Evolutionary conservation across 73 alveolate species (phyloP), one percentile per base, ranked within the genome.

Genomic region (Paramecium sonneborni): DNA sequence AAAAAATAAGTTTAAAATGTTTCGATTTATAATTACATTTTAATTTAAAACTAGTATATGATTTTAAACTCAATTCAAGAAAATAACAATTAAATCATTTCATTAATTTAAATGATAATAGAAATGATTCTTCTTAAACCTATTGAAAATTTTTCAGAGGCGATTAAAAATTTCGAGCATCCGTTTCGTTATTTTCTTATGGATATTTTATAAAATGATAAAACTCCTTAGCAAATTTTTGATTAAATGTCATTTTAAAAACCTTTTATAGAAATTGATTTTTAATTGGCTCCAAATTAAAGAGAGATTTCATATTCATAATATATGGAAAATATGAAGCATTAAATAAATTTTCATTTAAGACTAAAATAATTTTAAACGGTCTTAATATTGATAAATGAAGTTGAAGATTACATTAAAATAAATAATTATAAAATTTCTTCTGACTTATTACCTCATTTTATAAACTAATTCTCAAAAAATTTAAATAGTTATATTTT

Each of bases 51-150:
- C 18, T 57, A 79, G 18, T 79, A 79, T 46, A 43, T 43, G 44
- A 11, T 79, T 5, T 43, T 79, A 6, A 43, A 79, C 18, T 41
- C 90, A 24, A 79, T 39, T 10, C 4, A 38, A 10, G 68, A 52
- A 72, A 72, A 34, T 14, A 38, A 72, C 12, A 21, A 32, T 72
- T 23, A 30, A 28, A 34, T 72, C 11, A 1, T 34, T 32, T 35
- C 30, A 1, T 72, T 72, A 38, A 62, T 32, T 1, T 30, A 41
- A 23, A 62, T 79, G 41, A 24, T 79, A 2, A 20, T 41, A 12
- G 69, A 79, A 18, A 79, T 79, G 90, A 79, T 79, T 37, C 39
- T 43, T 10, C 72, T 79, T 2, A 20, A 43, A 14, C 76, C 90
- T 23, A 34, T 79, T 43, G 72, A 38, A 18, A 34, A 62, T 62